Percentiles rank a stretch among this genome's conserved stretches.
These are phyloP conservation scores for Russula emetica DNA, from an alignment of 768 basidiomycete genomes.

Conservation along the genomic window DNA sequence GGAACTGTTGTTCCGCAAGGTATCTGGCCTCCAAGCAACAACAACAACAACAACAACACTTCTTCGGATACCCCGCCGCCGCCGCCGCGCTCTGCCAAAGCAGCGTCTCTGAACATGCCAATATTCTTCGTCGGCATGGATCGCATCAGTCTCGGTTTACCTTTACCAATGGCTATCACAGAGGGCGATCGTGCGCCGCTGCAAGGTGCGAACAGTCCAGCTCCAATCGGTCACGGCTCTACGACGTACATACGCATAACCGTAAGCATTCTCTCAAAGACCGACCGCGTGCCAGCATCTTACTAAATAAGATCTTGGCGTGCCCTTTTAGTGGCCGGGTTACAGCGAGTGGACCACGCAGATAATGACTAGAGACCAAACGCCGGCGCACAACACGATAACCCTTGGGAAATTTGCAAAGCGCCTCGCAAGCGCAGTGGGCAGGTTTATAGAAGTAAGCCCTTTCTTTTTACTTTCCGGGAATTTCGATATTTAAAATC, in stretches of 20 bases:
- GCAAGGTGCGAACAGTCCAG: neutral
- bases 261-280: neutral
- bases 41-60: neutral
- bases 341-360: constrained; percentile 11
- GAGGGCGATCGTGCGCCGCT: neutral
- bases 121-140: constrained; percentile 10
- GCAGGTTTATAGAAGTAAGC: constrained; percentile 12
- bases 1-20: constrained; percentile 16
- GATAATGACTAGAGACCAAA: constrained; percentile 20
- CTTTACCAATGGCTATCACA: neutral
- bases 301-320: neutral
- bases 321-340: constrained; percentile 23
- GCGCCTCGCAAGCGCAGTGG: constrained; percentile 11
- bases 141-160: neutral
- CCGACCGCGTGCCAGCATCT: neutral
- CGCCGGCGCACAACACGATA: constrained; percentile 1
- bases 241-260: constrained; percentile 13
- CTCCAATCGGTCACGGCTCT: neutral
- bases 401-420: constrained; percentile 4
- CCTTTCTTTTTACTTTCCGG: no score
- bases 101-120: constrained; percentile 6
- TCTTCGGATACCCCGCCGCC: no score
- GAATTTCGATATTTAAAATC: no score
- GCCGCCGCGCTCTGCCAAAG: neutral
- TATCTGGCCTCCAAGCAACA: constrained; percentile 5